These are phyloP conservation scores for Nicotiana paniculata DNA, from an alignment of 257 asterid genomes.

Conservation along the genomic window DNA sequence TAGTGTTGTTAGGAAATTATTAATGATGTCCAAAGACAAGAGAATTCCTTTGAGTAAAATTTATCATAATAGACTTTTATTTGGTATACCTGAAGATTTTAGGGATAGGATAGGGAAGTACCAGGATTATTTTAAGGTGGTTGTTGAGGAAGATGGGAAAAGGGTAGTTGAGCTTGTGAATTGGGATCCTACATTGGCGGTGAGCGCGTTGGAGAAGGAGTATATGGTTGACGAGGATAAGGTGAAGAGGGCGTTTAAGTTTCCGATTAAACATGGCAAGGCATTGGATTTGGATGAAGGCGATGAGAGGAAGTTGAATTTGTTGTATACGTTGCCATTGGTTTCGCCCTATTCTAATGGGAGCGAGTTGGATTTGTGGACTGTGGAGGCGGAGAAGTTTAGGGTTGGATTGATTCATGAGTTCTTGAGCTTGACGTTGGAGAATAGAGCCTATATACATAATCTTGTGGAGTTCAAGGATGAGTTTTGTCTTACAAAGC, in stretches of 20 bases:
- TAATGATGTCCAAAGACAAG: slow-evolving; percentile 71
- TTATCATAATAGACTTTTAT: slow-evolving; percentile 64
- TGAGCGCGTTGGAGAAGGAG: slow-evolving; percentile 68
- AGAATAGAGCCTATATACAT: slow-evolving; percentile 90
- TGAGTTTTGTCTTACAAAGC: slow-evolving; percentile 76
- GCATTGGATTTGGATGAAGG: slow-evolving; percentile 61
- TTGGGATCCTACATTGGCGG: slow-evolving; percentile 73
- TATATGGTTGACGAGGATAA: slow-evolving; percentile 70
- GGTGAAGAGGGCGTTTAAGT: slow-evolving; percentile 66
- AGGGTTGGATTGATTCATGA: slow-evolving; percentile 84
- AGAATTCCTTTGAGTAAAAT: slow-evolving; percentile 68
- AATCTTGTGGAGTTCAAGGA: slow-evolving; percentile 95
- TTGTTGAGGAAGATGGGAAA: slow-evolving; percentile 60
- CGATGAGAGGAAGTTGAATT: slow-evolving; percentile 65
- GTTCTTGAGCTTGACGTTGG: slow-evolving; percentile 89
- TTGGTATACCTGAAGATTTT: slow-evolving; percentile 80
- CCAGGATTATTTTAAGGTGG: slow-evolving; percentile 50
- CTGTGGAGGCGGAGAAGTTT: slow-evolving; percentile 87
- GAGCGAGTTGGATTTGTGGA: slow-evolving; percentile 71
- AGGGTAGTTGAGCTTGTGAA: slow-evolving; percentile 64
- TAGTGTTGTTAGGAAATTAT: slow-evolving; percentile 51
- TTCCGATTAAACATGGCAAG: slow-evolving; percentile 67
- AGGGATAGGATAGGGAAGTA: slow-evolving; percentile 64
- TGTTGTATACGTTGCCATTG: slow-evolving; percentile 81
- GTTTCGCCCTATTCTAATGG: slow-evolving; percentile 95